Evolutionary conservation across 371 early-diverging fungal species (phyloP), one percentile per base, ranked within the genome.

Genomic region (Actinomucor elegans): DNA sequence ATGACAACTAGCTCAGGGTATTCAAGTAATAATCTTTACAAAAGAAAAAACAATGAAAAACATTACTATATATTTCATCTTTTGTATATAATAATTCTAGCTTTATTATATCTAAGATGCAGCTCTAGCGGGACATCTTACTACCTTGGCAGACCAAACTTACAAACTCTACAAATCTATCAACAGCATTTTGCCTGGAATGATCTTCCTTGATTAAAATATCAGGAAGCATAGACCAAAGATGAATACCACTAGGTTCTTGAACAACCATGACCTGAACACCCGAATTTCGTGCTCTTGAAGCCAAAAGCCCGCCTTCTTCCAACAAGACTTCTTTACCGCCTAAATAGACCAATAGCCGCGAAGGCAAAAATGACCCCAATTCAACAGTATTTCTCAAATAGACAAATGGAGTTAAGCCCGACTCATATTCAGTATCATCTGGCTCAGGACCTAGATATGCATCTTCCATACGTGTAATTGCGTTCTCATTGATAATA

Each of bases 251-350:
- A 2, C 66, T 48, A 11, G 71, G 74, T n/a, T 67, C 59, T 23
- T 69, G 76, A 0, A 62, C 47, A 27, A 75, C 50, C 3, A 61
- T 57, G 6, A 69, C 72, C 26, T 57, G 45, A n/a, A 66, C 45
- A 34, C 73, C 73, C 1, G 60, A 57, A 10, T 52, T 36, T 35
- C 67, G 54, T 14, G 70, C 72, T 32, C 64, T 53, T 14, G 67
- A 58, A 21, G 70, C 72, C 32, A 75, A 51, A 8, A 54, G 29
- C 8, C 72, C 66, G 9, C 70, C 76, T 48, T 69, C 72, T 41
- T 75, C 76, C 24, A 72, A 46, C 34, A 75, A 34, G 12, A 75
- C 76, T 38, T 75, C 73, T 20, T 66, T 59, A 24, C 76, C 76
- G 17, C 76, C 76, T 26, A 72, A 66, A n/a, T 54, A 59, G 21